Conservation (phyloP, 352 stramenopile species). For the Phytophthora sansomeana region DNA sequence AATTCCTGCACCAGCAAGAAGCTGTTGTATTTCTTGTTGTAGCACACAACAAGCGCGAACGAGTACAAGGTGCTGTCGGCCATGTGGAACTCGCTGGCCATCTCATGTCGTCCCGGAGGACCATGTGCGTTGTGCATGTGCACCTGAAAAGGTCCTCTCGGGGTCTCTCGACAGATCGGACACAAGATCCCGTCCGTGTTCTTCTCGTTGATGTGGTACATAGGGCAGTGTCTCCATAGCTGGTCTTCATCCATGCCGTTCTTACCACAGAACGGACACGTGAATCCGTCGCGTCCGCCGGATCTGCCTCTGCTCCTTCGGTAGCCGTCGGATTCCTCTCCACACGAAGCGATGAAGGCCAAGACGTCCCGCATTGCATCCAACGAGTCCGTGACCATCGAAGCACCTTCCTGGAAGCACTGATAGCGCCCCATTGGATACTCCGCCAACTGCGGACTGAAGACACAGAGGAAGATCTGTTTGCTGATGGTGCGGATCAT, state of each 20-base stretch:
- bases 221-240: slow-evolving; percentile 83
- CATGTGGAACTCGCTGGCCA: slow-evolving; percentile 87
- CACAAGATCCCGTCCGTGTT: slow-evolving; percentile 77
- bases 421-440: slow-evolving; percentile 75
- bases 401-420: slow-evolving; percentile 81
- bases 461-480: slow-evolving; percentile 89
- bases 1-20: slow-evolving; percentile 90
- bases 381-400: slow-evolving; percentile 84
- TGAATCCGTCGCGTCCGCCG: slow-evolving; percentile 43
- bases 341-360: slow-evolving; percentile 68
- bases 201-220: slow-evolving; percentile 90
- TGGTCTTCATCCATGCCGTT: slow-evolving; percentile 80
- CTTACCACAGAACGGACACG: slow-evolving; percentile 81
- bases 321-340: slow-evolving; percentile 9
- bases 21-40: slow-evolving; percentile 84
- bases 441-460: slow-evolving; percentile 79
- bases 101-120: slow-evolving; percentile 76
- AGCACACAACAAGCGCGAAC: slow-evolving; percentile 86
- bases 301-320: slow-evolving; percentile 32
- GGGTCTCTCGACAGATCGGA: slow-evolving; percentile 75
- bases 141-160: slow-evolving; percentile 81
- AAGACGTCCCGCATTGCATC: slow-evolving; percentile 69
- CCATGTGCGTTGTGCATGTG: slow-evolving; percentile 89
- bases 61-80: slow-evolving; percentile 77
- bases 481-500: slow-evolving; percentile 75